These are phyloP conservation scores for Aeschynomene evenia DNA, from an alignment of 306 rosid species.

Conservation along the genomic window DNA sequence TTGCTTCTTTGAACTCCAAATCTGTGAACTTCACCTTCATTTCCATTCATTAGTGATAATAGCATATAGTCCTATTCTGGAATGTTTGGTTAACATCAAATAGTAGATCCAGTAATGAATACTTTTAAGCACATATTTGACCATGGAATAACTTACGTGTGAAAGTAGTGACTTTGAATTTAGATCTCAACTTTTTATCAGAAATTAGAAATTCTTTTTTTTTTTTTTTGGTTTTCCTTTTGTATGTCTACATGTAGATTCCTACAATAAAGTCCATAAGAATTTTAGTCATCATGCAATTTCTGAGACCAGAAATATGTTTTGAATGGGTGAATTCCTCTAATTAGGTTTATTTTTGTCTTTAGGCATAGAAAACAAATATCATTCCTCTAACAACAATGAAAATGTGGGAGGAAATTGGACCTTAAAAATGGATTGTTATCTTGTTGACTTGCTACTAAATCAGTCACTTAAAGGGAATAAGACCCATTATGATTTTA, in stretches of 20 bases:
- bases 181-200: background rate
- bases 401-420: too few relatives aligned
- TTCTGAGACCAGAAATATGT: background rate
- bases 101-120: background rate
- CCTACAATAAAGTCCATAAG: background rate
- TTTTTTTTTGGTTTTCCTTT: background rate
- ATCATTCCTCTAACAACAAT: background rate
- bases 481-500: too few relatives aligned
- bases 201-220: background rate
- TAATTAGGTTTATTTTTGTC: background rate
- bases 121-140: background rate
- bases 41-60: background rate
- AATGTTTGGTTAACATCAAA: background rate
- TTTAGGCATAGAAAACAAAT: slow-evolving; percentile 38
- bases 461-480: too few relatives aligned
- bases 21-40: slow-evolving; percentile 20
- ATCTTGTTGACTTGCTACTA: too few relatives aligned
- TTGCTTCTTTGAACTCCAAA: slow-evolving; percentile 22
- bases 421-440: too few relatives aligned
- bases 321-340: slow-evolving; percentile 10
- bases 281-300: background rate
- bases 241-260: background rate
- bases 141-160: background rate
- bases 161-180: background rate
- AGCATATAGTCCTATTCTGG: background rate